Conservation (phyloP, 2,329 filamentous ascomycete species). For the Huntiella moniliformis region DNA sequence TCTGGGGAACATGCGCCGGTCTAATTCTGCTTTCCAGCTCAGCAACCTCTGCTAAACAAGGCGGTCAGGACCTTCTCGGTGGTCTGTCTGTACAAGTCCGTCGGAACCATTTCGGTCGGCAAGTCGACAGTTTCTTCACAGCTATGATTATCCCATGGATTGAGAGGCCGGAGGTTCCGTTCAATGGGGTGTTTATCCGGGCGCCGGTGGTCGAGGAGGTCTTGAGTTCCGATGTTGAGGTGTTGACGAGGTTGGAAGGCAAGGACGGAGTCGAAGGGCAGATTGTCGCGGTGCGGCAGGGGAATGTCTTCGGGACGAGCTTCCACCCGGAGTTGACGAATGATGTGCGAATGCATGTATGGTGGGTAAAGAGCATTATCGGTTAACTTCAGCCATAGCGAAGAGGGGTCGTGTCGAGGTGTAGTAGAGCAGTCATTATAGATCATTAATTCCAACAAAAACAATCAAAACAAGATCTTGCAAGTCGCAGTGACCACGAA, state of each 20-base stretch:
- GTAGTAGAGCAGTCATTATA: too few species aligned
- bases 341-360: conserved; percentile 73
- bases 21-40: conserved; percentile 78
- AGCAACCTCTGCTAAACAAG: conserved; percentile 74
- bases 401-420: too few species aligned
- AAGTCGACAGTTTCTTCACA: conserved; percentile 78
- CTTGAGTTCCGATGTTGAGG: conserved; percentile 32
- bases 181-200: conserved; percentile 78
- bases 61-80: conserved; percentile 83
- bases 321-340: conserved; percentile 89
- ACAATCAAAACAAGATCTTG: too few species aligned
- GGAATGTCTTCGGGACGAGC: conserved; percentile 83
- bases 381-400: too few species aligned
- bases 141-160: conserved; percentile 58
- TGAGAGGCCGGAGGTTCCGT: conserved; percentile 21
- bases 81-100: conserved; percentile 81
- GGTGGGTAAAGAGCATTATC: conserved; percentile 47
- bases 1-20: conserved; percentile 92
- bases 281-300: conserved; percentile 76
- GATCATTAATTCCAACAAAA: too few species aligned
- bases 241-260: conserved; percentile 43
- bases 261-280: conserved; percentile 36
- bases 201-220: conserved; percentile 84
- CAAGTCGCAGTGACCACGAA: too few species aligned
- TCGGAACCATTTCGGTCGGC: conserved; percentile 85